Evolutionary conservation across 169 alveolate genomes (phyloP).

Genomic region (Plasmodium cynomolgi): DNA sequence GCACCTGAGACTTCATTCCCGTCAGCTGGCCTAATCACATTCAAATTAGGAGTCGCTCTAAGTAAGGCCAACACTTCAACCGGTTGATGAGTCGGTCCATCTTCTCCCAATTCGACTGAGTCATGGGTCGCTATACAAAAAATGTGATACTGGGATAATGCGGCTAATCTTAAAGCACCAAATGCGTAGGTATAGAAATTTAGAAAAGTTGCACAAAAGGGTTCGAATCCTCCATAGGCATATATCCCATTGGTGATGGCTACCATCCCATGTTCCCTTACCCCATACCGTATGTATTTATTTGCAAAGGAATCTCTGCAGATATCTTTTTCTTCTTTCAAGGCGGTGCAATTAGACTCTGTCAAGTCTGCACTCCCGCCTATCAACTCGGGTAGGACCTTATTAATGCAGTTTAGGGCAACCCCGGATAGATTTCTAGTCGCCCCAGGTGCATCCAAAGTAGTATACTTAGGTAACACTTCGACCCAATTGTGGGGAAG

Average conservation of each 20-base stretch:
- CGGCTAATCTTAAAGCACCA: constrained; percentile 84
- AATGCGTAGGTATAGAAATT: constrained; percentile 84
- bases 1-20: constrained; percentile 84
- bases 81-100: constrained; percentile 90
- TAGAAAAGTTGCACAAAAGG: constrained; percentile 85
- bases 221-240: constrained; percentile 82
- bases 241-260: constrained; percentile 85
- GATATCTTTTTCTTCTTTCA: constrained; percentile 58
- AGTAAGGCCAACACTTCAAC: constrained; percentile 82
- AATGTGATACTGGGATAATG: constrained; percentile 80
- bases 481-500: constrained; percentile 73
- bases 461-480: constrained; percentile 61
- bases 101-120: constrained; percentile 87
- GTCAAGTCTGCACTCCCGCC: constrained; percentile 88
- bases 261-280: constrained; percentile 88
- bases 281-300: constrained; percentile 80
- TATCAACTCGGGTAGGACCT: constrained; percentile 81
- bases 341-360: constrained; percentile 80
- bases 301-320: constrained; percentile 29
- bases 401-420: constrained; percentile 70
- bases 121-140: constrained; percentile 87
- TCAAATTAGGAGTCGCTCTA: constrained; percentile 79
- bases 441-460: constrained; percentile 54
- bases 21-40: constrained; percentile 86
- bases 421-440: constrained; percentile 74